A percentile compares a stretch with the other conserved stretches of the same genome.
phyloP scores from a whole-genome alignment of 2,329 filamentous ascomycete genomes.

The Cryphonectria parasitica region DNA sequence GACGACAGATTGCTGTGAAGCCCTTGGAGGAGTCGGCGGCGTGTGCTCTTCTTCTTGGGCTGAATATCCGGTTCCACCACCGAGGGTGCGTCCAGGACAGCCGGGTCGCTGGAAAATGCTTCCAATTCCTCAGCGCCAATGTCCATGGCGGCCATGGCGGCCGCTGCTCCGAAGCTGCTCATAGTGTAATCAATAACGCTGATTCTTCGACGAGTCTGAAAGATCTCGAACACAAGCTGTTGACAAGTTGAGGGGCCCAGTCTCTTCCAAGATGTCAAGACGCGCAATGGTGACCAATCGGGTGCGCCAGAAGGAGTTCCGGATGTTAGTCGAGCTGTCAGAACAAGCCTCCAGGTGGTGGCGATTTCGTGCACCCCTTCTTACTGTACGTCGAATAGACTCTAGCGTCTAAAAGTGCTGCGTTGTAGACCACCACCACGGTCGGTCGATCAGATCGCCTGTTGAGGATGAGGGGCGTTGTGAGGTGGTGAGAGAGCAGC shows the following conservation, averaged over 20 bases:
- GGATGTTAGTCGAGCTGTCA: neutral
- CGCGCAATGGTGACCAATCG: conserved; percentile 8
- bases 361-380: conserved; percentile 6
- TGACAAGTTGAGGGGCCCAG: neutral
- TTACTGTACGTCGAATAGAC: neutral
- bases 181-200: conserved; percentile 9
- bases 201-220: neutral
- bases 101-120: conserved; percentile 28
- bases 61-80: conserved; percentile 38
- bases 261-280: neutral
- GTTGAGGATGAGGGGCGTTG: neutral
- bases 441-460: neutral
- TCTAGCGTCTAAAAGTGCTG: neutral
- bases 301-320: neutral
- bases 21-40: conserved; percentile 71
- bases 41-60: conserved; percentile 64
- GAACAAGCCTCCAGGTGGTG: neutral
- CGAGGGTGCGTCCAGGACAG: conserved; percentile 22
- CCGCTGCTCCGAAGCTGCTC: conserved; percentile 20
- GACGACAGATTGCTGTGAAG: conserved; percentile 84
- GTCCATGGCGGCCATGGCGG: conserved; percentile 21
- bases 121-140: conserved; percentile 28
- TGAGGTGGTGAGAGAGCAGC: neutral
- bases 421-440: neutral
- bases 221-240: neutral